A percentile compares a stretch with the other conserved stretches of the same genome.
These are phyloP conservation scores for Sporothrix humicola DNA, from an alignment of 2,329 filamentous ascomycete genomes.

Conservation along the genomic window DNA sequence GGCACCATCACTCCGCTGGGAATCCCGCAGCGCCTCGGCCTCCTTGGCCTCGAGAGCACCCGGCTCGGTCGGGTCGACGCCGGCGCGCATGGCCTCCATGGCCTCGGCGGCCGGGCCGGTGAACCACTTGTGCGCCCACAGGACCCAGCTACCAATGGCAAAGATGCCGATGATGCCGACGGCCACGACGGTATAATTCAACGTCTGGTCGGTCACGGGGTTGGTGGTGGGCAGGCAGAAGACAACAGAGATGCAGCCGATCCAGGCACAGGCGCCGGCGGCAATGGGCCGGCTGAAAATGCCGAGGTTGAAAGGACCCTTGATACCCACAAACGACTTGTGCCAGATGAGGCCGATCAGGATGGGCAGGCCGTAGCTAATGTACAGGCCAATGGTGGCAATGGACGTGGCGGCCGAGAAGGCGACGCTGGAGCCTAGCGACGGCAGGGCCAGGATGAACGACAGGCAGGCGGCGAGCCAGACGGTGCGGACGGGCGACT, in stretches of 20 bases:
- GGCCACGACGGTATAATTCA: slow-evolving; percentile 65
- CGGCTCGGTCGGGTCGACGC: slow-evolving; percentile 55
- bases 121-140: slow-evolving; percentile 62
- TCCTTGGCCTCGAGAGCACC: slow-evolving; percentile 50
- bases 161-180: slow-evolving; percentile 61
- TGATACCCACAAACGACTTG: slow-evolving; percentile 53
- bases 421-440: slow-evolving; percentile 60
- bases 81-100: slow-evolving; percentile 54
- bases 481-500: slow-evolving; percentile 58
- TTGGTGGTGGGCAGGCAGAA: slow-evolving; percentile 63
- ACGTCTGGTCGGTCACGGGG: slow-evolving; percentile 60
- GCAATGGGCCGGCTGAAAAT: slow-evolving; percentile 55
- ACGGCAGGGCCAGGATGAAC: slow-evolving; percentile 62
- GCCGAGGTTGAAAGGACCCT: slow-evolving; percentile 62
- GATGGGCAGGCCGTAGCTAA: slow-evolving; percentile 64
- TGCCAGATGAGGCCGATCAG: slow-evolving; percentile 60
- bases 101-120: slow-evolving; percentile 61
- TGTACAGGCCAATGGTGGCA: slow-evolving; percentile 63
- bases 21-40: slow-evolving; percentile 37
- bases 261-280: slow-evolving; percentile 56
- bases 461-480: slow-evolving; percentile 61
- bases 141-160: slow-evolving; percentile 54
- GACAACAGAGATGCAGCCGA: slow-evolving; percentile 60
- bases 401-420: slow-evolving; percentile 65
- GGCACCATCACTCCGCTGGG: background rate